phyloP scores from a whole-genome alignment of 257 asterid genomes.

The Vinca minor region DNA sequence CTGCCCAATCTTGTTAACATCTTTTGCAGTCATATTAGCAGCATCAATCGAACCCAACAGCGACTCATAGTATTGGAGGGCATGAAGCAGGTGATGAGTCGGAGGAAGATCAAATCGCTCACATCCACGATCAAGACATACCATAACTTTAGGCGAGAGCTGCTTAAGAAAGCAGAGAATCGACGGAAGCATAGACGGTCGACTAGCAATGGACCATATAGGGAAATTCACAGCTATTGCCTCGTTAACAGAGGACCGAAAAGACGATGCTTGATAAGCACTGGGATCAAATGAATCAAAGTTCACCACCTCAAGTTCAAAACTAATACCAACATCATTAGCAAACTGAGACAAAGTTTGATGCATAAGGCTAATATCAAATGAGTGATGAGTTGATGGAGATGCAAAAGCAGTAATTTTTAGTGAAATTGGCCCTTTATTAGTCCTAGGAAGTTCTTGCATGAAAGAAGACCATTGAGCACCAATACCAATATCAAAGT shows the following conservation, averaged over 20 bases:
- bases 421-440: slow-evolving; percentile 23
- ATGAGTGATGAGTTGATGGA: slow-evolving; percentile 35
- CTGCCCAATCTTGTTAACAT: slow-evolving; percentile 33
- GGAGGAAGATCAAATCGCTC: slow-evolving; percentile 41
- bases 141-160: slow-evolving; percentile 39
- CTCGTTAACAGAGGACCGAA: slow-evolving; percentile 30
- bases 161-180: slow-evolving; percentile 36
- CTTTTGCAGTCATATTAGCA: slow-evolving; percentile 25
- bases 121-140: slow-evolving; percentile 38
- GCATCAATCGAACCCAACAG: slow-evolving; percentile 41
- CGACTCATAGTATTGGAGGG: slow-evolving; percentile 44
- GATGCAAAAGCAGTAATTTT: slow-evolving; percentile 52
- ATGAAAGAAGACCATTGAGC: slow-evolving; percentile 63
- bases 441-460: slow-evolving; percentile 38
- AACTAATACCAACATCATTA: slow-evolving; percentile 32
- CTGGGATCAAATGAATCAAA: slow-evolving; percentile 48
- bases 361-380: slow-evolving; percentile 47
- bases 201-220: slow-evolving; percentile 35
- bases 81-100: slow-evolving; percentile 33
- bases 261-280: slow-evolving; percentile 24
- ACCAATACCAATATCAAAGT: slow-evolving; percentile 53
- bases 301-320: slow-evolving; percentile 51
- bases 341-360: slow-evolving; percentile 38
- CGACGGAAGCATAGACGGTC: slow-evolving; percentile 29
- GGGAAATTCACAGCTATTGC: slow-evolving; percentile 47